These are phyloP conservation scores for Ceratocystis eucalypticola DNA, from an alignment of 2,329 filamentous ascomycete genomes.

Conservation along the genomic window DNA sequence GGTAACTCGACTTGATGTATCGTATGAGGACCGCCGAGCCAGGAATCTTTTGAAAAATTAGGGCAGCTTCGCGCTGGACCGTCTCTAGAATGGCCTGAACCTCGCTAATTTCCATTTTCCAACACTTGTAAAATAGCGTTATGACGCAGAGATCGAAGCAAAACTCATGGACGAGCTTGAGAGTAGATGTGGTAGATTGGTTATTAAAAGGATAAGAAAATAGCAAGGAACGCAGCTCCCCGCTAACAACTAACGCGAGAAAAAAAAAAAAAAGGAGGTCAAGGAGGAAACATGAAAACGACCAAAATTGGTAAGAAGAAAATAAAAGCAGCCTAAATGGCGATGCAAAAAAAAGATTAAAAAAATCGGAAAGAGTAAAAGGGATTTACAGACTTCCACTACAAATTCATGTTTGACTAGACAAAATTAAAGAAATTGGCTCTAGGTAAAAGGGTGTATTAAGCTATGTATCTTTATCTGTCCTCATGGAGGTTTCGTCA, in stretches of 20 bases:
- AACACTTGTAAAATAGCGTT: neutral
- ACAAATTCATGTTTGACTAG: no score
- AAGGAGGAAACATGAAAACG: neutral
- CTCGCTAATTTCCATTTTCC: conserved; percentile 49
- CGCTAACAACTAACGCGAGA: neutral
- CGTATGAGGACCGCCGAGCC: conserved; percentile 88
- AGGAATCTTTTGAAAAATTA: conserved; percentile 76
- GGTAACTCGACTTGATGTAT: conserved; percentile 94
- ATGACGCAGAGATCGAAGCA: neutral
- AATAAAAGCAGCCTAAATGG: neutral
- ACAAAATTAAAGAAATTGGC: no score
- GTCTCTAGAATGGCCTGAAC: conserved; percentile 40
- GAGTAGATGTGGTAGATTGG: neutral
- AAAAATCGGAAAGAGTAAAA: neutral
- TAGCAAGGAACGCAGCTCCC: neutral
- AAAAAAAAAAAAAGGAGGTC: conserved; percentile 11
- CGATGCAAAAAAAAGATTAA: neutral
- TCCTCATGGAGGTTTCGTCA: no score
- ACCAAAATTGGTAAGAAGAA: neutral
- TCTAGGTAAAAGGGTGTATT: no score
- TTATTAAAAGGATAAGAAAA: neutral
- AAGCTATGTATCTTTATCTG: no score
- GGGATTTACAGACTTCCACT: no score
- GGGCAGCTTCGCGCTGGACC: conserved; percentile 39
- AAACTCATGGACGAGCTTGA: neutral